Evolutionary conservation across 108 stramenopile genomes (phyloP), one percentile per base, ranked within the genome.

Genomic region (Pseudonitzschia pungens): DNA sequence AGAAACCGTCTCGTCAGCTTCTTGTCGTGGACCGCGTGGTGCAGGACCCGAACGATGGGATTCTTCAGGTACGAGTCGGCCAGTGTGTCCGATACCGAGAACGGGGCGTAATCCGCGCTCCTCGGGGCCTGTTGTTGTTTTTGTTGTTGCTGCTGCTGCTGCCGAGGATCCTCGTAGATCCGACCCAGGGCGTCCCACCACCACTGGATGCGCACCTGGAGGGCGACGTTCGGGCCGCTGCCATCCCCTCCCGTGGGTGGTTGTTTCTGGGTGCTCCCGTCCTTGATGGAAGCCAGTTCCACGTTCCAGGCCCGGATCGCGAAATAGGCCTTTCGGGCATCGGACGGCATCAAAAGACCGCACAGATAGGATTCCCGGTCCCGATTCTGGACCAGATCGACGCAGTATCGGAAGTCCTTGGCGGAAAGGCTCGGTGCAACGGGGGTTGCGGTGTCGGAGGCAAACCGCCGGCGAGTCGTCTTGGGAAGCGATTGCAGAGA

Each of bases 271-370:
- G 58, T 44, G 56, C 57, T 75, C 4, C 82, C 73, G 71, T 87
- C 88, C 69, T 90, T 90, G 57, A 93, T 86, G 32, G 80, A 84
- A 5, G 92, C 92, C 59, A 90, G 60, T 69, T 93, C 92, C 6
- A 83, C 92, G 65, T 93, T 93, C 77, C 89, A 93, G 22, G 92
- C 92, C 18, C 88, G 86, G 0, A 93, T 44, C 26, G 88, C 86
- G 77, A 93, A 93, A 69, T 81, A 90, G 1, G 86, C 78, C 40
- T 81, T 67, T 20, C 82, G 79, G 5, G 86, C 67, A 2, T 80
- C 53, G 15, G 77, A 53, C 27, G 92, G 92, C 88, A 93, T 87
- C 66, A 93, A 67, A 2, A 93, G 78, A 5, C 92, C 92, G 58
- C 92, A 93, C 41, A 90, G 68, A 58, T 89, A 93, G 10, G 87